These are phyloP conservation scores for Skeletonema costatum DNA, from an alignment of 108 stramenopile species.

Conservation along the genomic window DNA sequence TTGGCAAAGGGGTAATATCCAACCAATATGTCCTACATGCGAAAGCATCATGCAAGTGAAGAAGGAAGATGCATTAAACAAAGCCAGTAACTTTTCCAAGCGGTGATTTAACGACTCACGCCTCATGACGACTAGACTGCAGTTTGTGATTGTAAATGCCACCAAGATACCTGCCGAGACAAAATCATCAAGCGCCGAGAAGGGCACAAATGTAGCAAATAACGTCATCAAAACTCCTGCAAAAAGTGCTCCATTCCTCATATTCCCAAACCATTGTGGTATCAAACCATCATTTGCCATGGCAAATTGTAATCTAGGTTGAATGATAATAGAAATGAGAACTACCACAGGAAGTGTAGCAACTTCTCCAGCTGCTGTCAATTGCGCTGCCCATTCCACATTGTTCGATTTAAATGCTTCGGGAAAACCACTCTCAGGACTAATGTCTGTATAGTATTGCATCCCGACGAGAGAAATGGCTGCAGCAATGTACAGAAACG, in stretches of 20 bases:
- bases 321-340: conserved; percentile 86
- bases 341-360: conserved; percentile 92
- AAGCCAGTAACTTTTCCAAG: conserved; percentile 31
- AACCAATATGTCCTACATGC: conserved; percentile 34
- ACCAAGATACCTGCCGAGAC: conserved; percentile 82
- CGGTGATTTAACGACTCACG: conserved; percentile 31
- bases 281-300: conserved; percentile 89
- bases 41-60: conserved; percentile 34
- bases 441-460: conserved; percentile 59
- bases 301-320: conserved; percentile 86
- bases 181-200: conserved; percentile 75
- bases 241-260: conserved; percentile 67
- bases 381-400: conserved; percentile 45
- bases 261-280: conserved; percentile 69
- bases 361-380: conserved; percentile 75
- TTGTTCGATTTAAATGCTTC: conserved; percentile 38
- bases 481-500: conserved; percentile 72
- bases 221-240: conserved; percentile 76
- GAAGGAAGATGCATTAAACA: conserved; percentile 52
- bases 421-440: conserved; percentile 53
- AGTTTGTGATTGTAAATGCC: conserved; percentile 74
- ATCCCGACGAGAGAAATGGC: conserved; percentile 85
- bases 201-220: conserved; percentile 87
- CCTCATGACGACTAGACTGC: conserved; percentile 61
- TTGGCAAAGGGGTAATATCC: conserved; percentile 14